Evolutionary conservation across 352 stramenopile genomes (phyloP).

Genomic region (Phytopythium sindhum): DNA sequence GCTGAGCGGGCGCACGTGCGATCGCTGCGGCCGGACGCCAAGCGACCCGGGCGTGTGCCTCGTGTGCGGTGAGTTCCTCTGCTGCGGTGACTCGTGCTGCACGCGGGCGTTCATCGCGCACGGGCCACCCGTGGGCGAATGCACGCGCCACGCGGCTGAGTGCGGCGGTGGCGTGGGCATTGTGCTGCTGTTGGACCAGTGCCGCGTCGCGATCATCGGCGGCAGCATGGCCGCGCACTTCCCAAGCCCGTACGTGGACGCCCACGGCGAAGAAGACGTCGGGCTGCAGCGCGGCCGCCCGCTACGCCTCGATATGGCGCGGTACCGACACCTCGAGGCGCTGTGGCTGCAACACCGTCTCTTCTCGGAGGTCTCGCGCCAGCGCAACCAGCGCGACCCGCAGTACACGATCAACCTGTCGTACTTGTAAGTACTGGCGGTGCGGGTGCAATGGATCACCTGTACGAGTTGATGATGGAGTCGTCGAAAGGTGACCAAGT

Average conservation of each 20-base stretch:
- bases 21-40: constrained; percentile 59
- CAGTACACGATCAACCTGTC: constrained; percentile 87
- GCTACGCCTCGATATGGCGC: constrained; percentile 67
- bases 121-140: constrained; percentile 77
- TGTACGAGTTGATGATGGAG: neutral
- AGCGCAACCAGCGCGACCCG: constrained; percentile 83
- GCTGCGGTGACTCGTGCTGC: constrained; percentile 83
- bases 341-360: constrained; percentile 84
- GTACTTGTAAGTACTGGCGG: constrained; percentile 50
- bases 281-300: constrained; percentile 75
- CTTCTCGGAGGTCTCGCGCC: constrained; percentile 81
- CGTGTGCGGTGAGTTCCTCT: constrained; percentile 82
- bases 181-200: constrained; percentile 82
- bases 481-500: neutral
- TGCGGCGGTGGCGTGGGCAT: constrained; percentile 84
- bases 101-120: constrained; percentile 73
- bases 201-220: constrained; percentile 75
- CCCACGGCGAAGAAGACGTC: constrained; percentile 83
- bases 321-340: constrained; percentile 74
- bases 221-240: constrained; percentile 87
- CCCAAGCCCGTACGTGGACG: constrained; percentile 81
- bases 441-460: neutral
- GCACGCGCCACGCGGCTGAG: constrained; percentile 79
- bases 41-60: constrained; percentile 77
- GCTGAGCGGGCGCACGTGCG: constrained; percentile 65